Evolutionary conservation across 1,284 basidiomycete species (phyloP).

Genomic region (Fomitopsis schrenkii): DNA sequence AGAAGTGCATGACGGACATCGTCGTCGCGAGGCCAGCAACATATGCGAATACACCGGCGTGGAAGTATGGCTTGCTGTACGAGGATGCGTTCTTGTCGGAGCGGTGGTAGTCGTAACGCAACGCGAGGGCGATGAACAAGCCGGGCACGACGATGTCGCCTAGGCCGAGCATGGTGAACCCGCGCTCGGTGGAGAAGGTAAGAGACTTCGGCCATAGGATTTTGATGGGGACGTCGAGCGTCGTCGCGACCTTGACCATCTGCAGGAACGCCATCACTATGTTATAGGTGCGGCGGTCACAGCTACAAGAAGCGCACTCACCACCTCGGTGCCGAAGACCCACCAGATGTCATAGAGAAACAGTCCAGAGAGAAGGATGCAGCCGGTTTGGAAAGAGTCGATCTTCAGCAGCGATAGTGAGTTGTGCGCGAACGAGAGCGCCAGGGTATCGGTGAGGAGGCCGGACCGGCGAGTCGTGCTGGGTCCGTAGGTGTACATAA

Average conservation of each 20-base stretch:
- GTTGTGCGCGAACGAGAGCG: constrained; percentile 81
- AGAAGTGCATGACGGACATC: constrained; percentile 86
- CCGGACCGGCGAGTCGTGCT: constrained; percentile 54
- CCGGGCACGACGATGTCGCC: constrained; percentile 92
- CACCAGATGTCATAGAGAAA: constrained; percentile 91
- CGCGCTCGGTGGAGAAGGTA: constrained; percentile 48
- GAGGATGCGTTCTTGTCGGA: constrained; percentile 20
- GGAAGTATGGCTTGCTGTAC: constrained; percentile 81
- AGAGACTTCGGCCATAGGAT: constrained; percentile 80
- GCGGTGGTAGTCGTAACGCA: constrained; percentile 80
- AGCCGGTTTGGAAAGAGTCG: constrained; percentile 89
- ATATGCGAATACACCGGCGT: constrained; percentile 70
- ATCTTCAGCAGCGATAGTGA: constrained; percentile 81
- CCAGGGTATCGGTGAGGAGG: constrained; percentile 77
- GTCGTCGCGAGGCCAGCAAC: constrained; percentile 75
- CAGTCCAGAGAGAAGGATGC: constrained; percentile 74
- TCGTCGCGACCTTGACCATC: constrained; percentile 93
- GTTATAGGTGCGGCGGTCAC: neutral
- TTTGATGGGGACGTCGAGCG: constrained; percentile 93
- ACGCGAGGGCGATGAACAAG: constrained; percentile 83
- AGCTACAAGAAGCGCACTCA: constrained; percentile 36
- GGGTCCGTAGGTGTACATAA: constrained; percentile 56
- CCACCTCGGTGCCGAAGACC: constrained; percentile 83
- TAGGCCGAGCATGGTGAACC: constrained; percentile 90
- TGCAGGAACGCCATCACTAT: constrained; percentile 20